A percentile compares a stretch with the other conserved stretches of the same genome.
Conservation (phyloP, 176 grass and related monocot species). For the Oryza officinalis region DNA sequence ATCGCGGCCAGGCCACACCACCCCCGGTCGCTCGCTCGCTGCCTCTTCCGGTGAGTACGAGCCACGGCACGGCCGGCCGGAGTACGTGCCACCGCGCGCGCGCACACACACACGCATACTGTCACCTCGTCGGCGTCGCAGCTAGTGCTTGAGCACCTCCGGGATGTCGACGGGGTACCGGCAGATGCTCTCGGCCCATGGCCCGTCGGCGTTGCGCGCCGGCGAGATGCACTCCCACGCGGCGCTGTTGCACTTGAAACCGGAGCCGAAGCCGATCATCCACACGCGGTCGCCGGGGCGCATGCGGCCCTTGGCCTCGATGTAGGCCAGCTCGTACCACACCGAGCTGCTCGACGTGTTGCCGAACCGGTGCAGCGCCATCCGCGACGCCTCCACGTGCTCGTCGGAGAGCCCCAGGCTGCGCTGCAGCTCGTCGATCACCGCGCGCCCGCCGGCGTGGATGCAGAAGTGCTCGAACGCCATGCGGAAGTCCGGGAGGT, state of each 20-base stretch:
- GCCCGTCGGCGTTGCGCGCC: constrained; percentile 37
- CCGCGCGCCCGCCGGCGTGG: constrained; percentile 78
- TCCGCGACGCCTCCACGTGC: constrained; percentile 89
- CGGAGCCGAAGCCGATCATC: constrained; percentile 87
- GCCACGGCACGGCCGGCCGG: not conserved
- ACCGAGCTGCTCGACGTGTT: constrained; percentile 95
- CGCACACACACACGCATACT: not conserved
- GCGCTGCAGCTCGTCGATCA: constrained; percentile 97
- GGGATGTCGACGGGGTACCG: constrained; percentile 74
- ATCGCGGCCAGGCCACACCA: not conserved
- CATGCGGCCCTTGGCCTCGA: constrained; percentile 78
- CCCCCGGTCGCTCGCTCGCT: not conserved
- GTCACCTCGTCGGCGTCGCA: not conserved
- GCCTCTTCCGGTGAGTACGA: not conserved
- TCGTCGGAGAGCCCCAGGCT: constrained; percentile 65
- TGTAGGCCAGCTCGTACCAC: constrained; percentile 96
- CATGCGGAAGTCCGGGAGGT: constrained; percentile 74
- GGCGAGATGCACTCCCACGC: constrained; percentile 77
- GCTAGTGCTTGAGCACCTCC: constrained; percentile 73
- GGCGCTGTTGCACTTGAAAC: constrained; percentile 96
- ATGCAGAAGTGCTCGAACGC: constrained; percentile 99
- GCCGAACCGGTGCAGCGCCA: constrained; percentile 90
- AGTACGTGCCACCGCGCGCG: not conserved
- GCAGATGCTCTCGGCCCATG: constrained; percentile 55
- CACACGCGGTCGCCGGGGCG: constrained; percentile 60